A percentile compares a stretch with the other conserved stretches of the same genome.
phyloP scores from a whole-genome alignment of 257 asterid species.

The Buddleja alternifolia region DNA sequence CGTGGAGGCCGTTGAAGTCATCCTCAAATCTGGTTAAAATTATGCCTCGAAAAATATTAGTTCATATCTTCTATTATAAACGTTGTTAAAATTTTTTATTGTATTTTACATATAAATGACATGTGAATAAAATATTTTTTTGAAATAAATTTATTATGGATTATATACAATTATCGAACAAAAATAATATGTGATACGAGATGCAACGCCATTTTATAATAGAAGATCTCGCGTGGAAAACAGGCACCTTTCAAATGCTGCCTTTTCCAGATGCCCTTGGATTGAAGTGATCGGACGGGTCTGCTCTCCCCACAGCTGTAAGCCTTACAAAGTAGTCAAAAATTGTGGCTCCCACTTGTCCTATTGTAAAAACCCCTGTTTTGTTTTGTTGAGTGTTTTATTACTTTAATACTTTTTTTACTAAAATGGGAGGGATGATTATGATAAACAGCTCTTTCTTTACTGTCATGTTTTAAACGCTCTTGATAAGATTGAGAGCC shows the following conservation, averaged over 20 bases:
- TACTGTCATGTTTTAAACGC: conserved; percentile 40
- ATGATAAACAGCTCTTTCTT: conserved; percentile 35
- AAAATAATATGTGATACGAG: too few species aligned
- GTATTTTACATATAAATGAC: too few species aligned
- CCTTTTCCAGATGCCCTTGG: background rate
- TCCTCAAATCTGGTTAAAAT: conserved; percentile 36
- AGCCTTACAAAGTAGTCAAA: conserved; percentile 37
- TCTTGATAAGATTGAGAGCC: conserved; percentile 14
- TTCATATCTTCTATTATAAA: too few species aligned
- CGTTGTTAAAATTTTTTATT: too few species aligned
- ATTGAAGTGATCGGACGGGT: conserved; percentile 19
- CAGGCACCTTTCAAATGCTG: conserved; percentile 23
- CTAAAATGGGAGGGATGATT: conserved; percentile 16
- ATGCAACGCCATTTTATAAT: too few species aligned
- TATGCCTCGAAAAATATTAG: background rate
- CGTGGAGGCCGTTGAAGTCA: conserved; percentile 57
- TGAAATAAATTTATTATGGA: too few species aligned
- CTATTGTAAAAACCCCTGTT: background rate
- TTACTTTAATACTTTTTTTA: background rate
- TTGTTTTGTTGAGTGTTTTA: conserved; percentile 1
- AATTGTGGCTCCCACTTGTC: conserved; percentile 36
- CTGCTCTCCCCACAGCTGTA: conserved; percentile 40
- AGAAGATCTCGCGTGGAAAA: too few species aligned
- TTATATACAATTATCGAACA: too few species aligned
- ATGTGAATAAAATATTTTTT: too few species aligned